Conservation (phyloP, 805 yeast genomes). For the Starmerella roubikii region DNA sequence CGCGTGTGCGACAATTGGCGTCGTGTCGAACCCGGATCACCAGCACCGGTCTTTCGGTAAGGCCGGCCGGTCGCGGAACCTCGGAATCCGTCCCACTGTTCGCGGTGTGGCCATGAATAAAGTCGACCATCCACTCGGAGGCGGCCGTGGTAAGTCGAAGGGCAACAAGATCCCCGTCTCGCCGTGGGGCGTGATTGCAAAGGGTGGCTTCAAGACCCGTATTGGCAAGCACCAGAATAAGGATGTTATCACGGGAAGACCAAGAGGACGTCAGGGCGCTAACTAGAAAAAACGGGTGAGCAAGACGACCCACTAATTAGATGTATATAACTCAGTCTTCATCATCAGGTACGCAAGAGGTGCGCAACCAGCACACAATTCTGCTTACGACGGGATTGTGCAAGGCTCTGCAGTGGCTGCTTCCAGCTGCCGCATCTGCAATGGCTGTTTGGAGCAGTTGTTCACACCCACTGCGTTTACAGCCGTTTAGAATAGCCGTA, state of each 20-base stretch:
- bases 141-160: slow-evolving; percentile 99
- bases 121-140: slow-evolving; percentile 96
- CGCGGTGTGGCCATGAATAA: slow-evolving; percentile 99
- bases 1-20: slow-evolving; percentile 88
- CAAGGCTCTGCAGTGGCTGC: too few species aligned
- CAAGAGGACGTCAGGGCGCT: slow-evolving; percentile 44
- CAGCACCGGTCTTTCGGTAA: slow-evolving; percentile 83
- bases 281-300: slow-evolving; percentile 7
- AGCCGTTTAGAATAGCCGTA: too few species aligned
- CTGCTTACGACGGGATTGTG: too few species aligned
- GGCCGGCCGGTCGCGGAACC: slow-evolving; percentile 87
- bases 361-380: too few species aligned
- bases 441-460: too few species aligned
- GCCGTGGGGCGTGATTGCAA: slow-evolving; percentile 89
- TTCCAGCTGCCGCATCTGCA: too few species aligned
- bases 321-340: too few species aligned
- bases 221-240: slow-evolving; percentile 74
- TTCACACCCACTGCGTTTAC: too few species aligned
- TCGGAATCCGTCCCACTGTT: slow-evolving; percentile 87
- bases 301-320: too few species aligned
- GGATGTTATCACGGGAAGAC: slow-evolving; percentile 82
- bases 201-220: slow-evolving; percentile 89
- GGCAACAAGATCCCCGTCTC: slow-evolving; percentile 87
- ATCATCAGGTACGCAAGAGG: too few species aligned
- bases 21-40: slow-evolving; percentile 85